Percentiles rank a stretch among this genome's conserved stretches.
These are phyloP conservation scores for Kregervanrija pseudodelftensis DNA, from an alignment of 805 yeast species.

Conservation along the genomic window DNA sequence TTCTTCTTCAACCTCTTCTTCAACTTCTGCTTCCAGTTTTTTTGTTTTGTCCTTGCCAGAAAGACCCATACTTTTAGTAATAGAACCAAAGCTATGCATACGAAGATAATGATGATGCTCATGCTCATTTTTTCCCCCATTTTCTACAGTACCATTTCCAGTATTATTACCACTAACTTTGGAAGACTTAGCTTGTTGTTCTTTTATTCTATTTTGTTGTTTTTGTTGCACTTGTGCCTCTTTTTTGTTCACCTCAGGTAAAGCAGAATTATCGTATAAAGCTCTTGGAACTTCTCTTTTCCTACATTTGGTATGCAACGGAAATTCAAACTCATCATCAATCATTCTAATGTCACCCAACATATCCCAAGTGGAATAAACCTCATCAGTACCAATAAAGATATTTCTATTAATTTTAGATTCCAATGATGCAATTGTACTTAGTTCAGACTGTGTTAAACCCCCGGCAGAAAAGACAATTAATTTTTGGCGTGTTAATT, in stretches of 20 bases:
- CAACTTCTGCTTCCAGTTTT: neutral
- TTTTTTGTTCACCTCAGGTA: neutral
- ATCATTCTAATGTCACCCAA: conserved; percentile 26
- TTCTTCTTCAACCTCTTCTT: neutral
- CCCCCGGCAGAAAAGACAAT: conserved; percentile 89
- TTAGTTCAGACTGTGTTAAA: conserved; percentile 71
- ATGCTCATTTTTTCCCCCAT: neutral
- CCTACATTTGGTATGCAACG: conserved; percentile 15
- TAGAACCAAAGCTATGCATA: too few species aligned
- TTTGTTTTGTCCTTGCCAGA: too few species aligned
- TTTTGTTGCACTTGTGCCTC: conserved; percentile 1
- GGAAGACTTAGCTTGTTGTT: too few species aligned
- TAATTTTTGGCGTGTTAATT: conserved; percentile 51
- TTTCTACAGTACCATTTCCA: too few species aligned
- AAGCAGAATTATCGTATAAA: conserved; percentile 14
- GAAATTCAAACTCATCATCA: conserved; percentile 21
- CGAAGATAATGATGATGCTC: conserved; percentile 6
- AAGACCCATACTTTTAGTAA: too few species aligned
- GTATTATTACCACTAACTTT: too few species aligned
- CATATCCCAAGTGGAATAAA: conserved; percentile 39
- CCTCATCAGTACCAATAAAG: conserved; percentile 72
- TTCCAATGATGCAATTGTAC: conserved; percentile 68
- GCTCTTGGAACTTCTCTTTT: conserved; percentile 16
- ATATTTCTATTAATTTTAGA: conserved; percentile 59
- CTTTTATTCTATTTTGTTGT: neutral